Conservation (phyloP, 768 basidiomycete genomes). For the Candolleomyces eurysporus region DNA sequence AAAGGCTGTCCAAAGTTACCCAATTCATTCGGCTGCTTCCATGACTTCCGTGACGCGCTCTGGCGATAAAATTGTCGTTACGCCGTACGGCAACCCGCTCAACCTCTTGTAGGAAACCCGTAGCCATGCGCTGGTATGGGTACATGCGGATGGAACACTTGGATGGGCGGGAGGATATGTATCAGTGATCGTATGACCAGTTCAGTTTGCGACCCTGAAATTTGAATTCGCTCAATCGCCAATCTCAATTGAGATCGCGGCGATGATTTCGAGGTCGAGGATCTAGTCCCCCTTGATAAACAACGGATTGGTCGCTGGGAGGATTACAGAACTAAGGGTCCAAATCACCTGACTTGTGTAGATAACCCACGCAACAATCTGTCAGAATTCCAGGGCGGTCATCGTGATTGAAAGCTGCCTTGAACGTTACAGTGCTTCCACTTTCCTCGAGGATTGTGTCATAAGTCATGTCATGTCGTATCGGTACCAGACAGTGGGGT, state of each 20-base stretch:
- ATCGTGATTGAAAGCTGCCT: too few species aligned
- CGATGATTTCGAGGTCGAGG: slow-evolving; percentile 4
- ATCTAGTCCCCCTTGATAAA: background rate
- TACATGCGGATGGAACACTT: background rate
- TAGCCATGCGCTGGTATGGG: background rate
- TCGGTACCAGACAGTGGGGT: background rate
- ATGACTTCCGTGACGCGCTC: background rate
- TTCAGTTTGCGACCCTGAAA: slow-evolving; percentile 1
- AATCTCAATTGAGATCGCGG: slow-evolving; percentile 1
- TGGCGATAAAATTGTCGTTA: background rate
- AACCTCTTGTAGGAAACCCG: background rate
- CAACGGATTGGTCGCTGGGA: background rate
- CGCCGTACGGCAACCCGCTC: background rate
- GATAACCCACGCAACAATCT: background rate
- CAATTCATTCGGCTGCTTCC: background rate
- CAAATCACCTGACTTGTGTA: background rate
- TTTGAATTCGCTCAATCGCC: background rate
- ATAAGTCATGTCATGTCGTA: slow-evolving; percentile 2
- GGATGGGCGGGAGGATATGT: background rate
- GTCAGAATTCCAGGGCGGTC: background rate
- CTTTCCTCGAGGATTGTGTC: slow-evolving; percentile 3
- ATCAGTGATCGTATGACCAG: slow-evolving; percentile 4
- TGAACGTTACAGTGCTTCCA: background rate
- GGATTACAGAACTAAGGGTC: background rate
- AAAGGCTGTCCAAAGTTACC: too few species aligned